Conservation (phyloP, 1,284 basidiomycete species). For the Rhodotorula sp. region DNA sequence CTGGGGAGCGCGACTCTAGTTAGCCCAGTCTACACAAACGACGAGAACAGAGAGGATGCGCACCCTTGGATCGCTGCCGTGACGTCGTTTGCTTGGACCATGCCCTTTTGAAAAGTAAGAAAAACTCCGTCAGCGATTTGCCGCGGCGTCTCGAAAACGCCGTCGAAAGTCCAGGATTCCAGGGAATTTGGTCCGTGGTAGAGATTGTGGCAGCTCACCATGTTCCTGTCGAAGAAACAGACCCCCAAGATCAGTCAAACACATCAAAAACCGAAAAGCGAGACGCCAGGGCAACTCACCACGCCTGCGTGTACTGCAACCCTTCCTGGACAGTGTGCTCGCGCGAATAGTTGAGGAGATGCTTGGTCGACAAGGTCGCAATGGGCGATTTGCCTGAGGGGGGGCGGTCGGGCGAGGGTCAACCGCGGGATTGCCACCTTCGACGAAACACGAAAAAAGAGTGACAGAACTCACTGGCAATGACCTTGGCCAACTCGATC, state of each 20-base stretch:
- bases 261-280: neutral
- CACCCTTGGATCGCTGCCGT: constrained; percentile 31
- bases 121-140: neutral
- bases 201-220: too few species aligned
- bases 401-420: too few species aligned
- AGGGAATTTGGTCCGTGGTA: too few species aligned
- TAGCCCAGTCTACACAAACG: too few species aligned
- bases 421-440: neutral
- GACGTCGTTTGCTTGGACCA: constrained; percentile 37
- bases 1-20: too few species aligned
- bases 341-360: constrained; percentile 56
- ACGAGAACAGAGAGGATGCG: too few species aligned
- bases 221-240: constrained; percentile 23
- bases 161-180: too few species aligned
- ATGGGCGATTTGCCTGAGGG: constrained; percentile 72
- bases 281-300: constrained; percentile 13
- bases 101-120: constrained; percentile 9
- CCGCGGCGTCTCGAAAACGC: too few species aligned
- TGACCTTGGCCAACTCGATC: constrained; percentile 63
- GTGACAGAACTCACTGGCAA: constrained; percentile 54
- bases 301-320: constrained; percentile 32
- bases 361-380: constrained; percentile 78
- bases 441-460: too few species aligned
- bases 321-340: constrained; percentile 66
- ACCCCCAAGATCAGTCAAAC: too few species aligned